Evolutionary conservation across 176 grass and related monocot genomes (phyloP).

Genomic region (Thalia dealbata): DNA sequence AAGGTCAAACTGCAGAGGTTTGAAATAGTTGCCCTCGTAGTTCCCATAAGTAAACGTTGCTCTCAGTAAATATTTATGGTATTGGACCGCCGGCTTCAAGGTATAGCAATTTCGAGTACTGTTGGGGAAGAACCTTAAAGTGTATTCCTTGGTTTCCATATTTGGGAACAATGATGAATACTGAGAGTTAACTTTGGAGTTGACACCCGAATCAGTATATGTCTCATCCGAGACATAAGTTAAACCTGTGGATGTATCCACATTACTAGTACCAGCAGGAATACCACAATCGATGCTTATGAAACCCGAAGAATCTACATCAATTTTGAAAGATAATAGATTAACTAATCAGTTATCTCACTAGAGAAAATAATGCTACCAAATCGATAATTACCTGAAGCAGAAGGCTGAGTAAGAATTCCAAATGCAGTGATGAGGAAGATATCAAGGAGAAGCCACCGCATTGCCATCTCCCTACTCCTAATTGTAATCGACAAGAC

Average conservation of each 20-base stretch:
- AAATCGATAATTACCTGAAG: too few relatives aligned
- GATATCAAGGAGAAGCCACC: too few relatives aligned
- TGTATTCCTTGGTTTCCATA: too few relatives aligned
- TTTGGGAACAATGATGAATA: background rate
- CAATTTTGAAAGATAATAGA: too few relatives aligned
- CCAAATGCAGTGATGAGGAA: too few relatives aligned
- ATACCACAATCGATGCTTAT: slow-evolving; percentile 2
- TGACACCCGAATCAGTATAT: background rate
- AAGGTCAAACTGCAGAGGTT: background rate
- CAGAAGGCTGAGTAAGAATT: too few relatives aligned
- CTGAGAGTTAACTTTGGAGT: background rate
- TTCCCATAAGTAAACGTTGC: slow-evolving; percentile 3
- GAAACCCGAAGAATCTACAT: background rate
- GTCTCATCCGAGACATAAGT: background rate
- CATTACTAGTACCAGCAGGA: background rate
- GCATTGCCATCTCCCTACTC: too few relatives aligned
- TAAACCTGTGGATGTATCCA: background rate
- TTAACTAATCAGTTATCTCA: too few relatives aligned
- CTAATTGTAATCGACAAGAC: too few relatives aligned
- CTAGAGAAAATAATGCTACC: too few relatives aligned
- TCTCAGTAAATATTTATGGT: background rate
- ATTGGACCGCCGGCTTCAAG: background rate
- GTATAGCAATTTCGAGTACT: background rate
- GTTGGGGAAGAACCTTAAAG: background rate
- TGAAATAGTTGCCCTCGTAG: background rate